phyloP scores from a whole-genome alignment of 202 grass and related monocot species.

The Setaria italica region DNA sequence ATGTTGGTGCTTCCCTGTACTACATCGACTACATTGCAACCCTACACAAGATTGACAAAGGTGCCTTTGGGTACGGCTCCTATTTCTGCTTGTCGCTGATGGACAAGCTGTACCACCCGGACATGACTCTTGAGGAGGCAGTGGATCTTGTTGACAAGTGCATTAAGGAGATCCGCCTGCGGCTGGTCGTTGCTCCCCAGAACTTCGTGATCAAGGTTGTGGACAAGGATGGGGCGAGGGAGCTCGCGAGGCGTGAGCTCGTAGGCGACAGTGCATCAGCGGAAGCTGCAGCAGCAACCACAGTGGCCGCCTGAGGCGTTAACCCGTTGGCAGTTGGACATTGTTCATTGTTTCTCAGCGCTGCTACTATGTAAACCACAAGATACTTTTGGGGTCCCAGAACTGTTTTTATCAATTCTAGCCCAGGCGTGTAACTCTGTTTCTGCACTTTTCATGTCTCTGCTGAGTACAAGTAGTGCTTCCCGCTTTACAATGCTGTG shows the following conservation, averaged over 20 bases:
- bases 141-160: conserved; percentile 86
- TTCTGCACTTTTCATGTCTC: conserved; percentile 11
- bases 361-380: conserved; percentile 49
- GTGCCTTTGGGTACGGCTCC: conserved; percentile 82
- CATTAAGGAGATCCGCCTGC: conserved; percentile 83
- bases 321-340: not conserved
- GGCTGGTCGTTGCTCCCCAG: conserved; percentile 76
- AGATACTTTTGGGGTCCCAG: conserved; percentile 5
- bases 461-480: not conserved
- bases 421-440: conserved; percentile 29
- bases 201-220: conserved; percentile 96
- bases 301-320: conserved; percentile 4
- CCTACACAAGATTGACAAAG: conserved; percentile 92
- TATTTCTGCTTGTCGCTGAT: conserved; percentile 87
- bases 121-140: conserved; percentile 84
- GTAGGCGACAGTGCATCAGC: conserved; percentile 39
- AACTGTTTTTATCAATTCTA: conserved; percentile 44
- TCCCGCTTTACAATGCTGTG: not conserved
- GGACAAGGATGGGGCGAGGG: conserved; percentile 76
- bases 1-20: conserved; percentile 78
- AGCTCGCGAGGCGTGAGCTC: conserved; percentile 60
- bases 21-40: conserved; percentile 98
- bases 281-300: conserved; percentile 20
- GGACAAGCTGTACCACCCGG: conserved; percentile 76
- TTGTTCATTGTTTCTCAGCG: conserved; percentile 35